Evolutionary conservation across 1,139 yeast genomes (phyloP).

Genomic region (Hansenula lynferdii): DNA sequence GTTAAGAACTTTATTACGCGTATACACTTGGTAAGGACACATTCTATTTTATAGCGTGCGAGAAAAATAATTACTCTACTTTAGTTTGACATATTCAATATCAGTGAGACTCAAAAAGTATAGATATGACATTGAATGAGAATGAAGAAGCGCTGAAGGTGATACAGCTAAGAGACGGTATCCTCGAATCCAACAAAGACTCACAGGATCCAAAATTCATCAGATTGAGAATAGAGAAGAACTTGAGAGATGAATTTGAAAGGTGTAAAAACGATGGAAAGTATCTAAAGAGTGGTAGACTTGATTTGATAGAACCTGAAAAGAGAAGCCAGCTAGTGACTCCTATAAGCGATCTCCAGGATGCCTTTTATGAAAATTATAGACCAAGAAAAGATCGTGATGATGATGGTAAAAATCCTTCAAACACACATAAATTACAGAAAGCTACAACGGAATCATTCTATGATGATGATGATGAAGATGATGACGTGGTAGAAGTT

Average conservation of each 20-base stretch:
- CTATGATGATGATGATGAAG: conserved; percentile 4
- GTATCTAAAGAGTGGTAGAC: conserved; percentile 16
- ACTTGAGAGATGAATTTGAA: conserved; percentile 10
- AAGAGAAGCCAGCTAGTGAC: conserved; percentile 11
- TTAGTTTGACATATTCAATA: too few relatives aligned
- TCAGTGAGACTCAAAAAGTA: neutral
- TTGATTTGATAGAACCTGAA: conserved; percentile 15
- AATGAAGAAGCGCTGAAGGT: conserved; percentile 12
- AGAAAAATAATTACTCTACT: too few relatives aligned
- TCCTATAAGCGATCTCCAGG: conserved; percentile 8
- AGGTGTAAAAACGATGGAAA: conserved; percentile 13
- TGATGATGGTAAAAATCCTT: too few relatives aligned
- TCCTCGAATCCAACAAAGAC: conserved; percentile 1
- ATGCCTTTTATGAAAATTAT: conserved; percentile 15
- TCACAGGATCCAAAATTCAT: conserved; percentile 2
- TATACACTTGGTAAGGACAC: too few relatives aligned
- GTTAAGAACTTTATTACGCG: too few relatives aligned
- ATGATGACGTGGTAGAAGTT: too few relatives aligned
- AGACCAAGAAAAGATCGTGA: conserved; percentile 17
- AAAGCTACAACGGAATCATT: conserved; percentile 1
- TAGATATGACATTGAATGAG: neutral
- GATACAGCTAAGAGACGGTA: conserved; percentile 11
- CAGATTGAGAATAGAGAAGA: conserved; percentile 14
- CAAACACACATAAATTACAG: neutral
- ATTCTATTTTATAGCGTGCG: too few relatives aligned